These are phyloP conservation scores for Diophrys appendiculata DNA, from an alignment of 73 alveolate genomes.

Conservation along the genomic window DNA sequence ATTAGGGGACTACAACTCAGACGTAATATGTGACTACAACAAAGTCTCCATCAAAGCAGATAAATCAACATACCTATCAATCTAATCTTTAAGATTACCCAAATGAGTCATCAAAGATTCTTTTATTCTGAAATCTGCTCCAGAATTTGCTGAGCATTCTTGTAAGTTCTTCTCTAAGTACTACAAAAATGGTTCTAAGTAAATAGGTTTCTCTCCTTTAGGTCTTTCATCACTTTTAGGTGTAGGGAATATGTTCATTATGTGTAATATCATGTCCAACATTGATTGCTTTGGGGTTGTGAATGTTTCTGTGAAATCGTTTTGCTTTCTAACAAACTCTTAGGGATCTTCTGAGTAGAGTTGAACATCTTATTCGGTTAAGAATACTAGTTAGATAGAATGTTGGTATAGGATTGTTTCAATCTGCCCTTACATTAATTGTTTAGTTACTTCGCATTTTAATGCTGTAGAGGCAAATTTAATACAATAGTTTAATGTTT, in stretches of 20 bases:
- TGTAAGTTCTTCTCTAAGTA: slow-evolving; percentile 34
- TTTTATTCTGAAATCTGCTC: slow-evolving; percentile 58
- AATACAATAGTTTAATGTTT: slow-evolving; percentile 53
- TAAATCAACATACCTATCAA: slow-evolving; percentile 26
- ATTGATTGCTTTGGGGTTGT: slow-evolving; percentile 50
- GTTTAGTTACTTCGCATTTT: slow-evolving; percentile 25
- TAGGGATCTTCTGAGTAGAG: slow-evolving; percentile 71
- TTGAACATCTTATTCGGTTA: slow-evolving; percentile 65
- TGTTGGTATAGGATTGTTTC: slow-evolving; percentile 65
- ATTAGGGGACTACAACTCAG: slow-evolving; percentile 65
- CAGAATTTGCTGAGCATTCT: slow-evolving; percentile 8
- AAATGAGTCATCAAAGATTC: slow-evolving; percentile 53
- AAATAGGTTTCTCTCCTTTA: slow-evolving; percentile 39
- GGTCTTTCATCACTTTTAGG: slow-evolving; percentile 11
- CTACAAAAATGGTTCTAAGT: slow-evolving; percentile 41
- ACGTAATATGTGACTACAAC: slow-evolving; percentile 58
- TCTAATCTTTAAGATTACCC: slow-evolving; percentile 44
- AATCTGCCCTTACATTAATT: slow-evolving; percentile 50
- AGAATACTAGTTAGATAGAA: slow-evolving; percentile 55
- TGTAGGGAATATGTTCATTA: slow-evolving; percentile 10
- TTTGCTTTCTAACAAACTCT: slow-evolving; percentile 72
- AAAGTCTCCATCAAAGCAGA: slow-evolving; percentile 39
- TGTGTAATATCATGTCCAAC: slow-evolving; percentile 36
- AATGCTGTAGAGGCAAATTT: slow-evolving; percentile 52
- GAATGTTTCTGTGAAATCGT: slow-evolving; percentile 62